These are phyloP conservation scores for Thamnidium elegans DNA, from an alignment of 192 early-diverging fungal species.

Conservation along the genomic window DNA sequence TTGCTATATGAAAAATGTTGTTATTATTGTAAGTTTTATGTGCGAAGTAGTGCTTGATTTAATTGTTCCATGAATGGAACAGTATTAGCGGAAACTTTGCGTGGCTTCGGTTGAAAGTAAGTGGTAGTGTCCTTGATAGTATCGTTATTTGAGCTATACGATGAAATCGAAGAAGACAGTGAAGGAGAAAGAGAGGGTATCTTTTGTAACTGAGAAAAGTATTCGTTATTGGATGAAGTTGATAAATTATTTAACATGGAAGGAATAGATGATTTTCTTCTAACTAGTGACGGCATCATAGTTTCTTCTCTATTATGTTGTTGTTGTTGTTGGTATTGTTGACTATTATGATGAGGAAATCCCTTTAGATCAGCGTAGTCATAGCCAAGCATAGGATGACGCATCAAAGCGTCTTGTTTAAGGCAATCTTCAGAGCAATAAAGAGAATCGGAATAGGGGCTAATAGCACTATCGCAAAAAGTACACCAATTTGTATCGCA, in stretches of 20 bases:
- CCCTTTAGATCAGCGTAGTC: conserved; percentile 27
- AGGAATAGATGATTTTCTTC: conserved; percentile 6
- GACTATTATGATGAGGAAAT: conserved; percentile 40
- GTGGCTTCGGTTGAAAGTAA: conserved; percentile 6
- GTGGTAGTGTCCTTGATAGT: background rate
- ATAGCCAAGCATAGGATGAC: conserved; percentile 31
- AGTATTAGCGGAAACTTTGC: background rate
- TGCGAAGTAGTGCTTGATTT: conserved; percentile 13
- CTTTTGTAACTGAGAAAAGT: too few species aligned
- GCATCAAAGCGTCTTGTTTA: conserved; percentile 21
- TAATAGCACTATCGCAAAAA: conserved; percentile 23
- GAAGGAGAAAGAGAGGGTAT: conserved; percentile 15
- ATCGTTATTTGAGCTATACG: background rate
- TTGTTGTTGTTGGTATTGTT: background rate
- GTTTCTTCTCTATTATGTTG: background rate
- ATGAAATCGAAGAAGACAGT: background rate
- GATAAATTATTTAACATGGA: background rate
- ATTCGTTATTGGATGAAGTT: background rate
- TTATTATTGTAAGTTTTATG: conserved; percentile 8
- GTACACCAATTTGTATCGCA: conserved; percentile 30
- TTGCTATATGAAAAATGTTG: background rate
- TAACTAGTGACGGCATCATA: background rate
- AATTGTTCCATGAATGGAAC: conserved; percentile 12
- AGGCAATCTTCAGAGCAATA: conserved; percentile 37
- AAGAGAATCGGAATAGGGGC: conserved; percentile 25